Conservation (phyloP, 129 eudicot genomes). For the Oenanthe sinensis region DNA sequence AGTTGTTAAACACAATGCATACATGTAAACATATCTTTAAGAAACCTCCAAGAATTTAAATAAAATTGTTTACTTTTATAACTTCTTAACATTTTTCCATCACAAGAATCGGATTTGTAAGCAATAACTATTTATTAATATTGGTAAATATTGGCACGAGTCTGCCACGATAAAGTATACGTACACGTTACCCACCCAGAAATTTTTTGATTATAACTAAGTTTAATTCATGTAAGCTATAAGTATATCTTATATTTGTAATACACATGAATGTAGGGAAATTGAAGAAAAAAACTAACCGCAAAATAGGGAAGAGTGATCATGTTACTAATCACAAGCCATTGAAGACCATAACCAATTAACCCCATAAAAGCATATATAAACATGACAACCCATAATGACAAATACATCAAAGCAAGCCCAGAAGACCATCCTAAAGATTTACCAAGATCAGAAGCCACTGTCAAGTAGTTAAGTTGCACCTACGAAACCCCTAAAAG, state of each 20-base stretch:
- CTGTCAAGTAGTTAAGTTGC: conserved; percentile 62
- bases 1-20: neutral
- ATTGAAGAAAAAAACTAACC: conserved; percentile 34
- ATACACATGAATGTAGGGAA: neutral
- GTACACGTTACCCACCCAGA: no score
- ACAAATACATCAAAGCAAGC: conserved; percentile 55
- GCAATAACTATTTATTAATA: no score
- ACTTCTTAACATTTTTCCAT: no score
- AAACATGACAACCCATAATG: conserved; percentile 62
- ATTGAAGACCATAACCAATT: conserved; percentile 75
- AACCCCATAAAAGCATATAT: conserved; percentile 68
- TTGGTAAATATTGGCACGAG: no score
- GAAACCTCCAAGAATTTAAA: no score
- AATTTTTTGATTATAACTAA: no score
- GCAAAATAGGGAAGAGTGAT: conserved; percentile 52
- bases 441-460: conserved; percentile 84
- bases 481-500: conserved; percentile 59
- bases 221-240: no score
- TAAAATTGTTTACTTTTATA: no score
- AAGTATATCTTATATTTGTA: no score
- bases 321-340: conserved; percentile 48
- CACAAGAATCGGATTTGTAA: no score
- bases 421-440: conserved; percentile 90
- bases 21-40: neutral
- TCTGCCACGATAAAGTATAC: no score